phyloP scores from a whole-genome alignment of 371 early-diverging fungal genomes.

The Synchytrium microbalum region DNA sequence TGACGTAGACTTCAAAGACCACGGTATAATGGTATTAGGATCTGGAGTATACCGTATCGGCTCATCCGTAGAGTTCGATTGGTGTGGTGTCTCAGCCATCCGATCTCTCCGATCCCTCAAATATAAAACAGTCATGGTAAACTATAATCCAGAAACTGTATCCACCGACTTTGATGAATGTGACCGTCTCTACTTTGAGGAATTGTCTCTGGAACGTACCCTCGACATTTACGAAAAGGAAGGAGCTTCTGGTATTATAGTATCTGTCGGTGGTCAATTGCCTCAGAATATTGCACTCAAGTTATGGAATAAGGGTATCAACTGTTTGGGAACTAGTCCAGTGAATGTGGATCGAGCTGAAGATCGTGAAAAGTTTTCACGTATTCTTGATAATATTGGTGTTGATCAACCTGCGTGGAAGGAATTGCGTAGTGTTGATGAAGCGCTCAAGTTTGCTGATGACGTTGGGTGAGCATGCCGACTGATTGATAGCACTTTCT shows the following conservation, averaged over 20 bases:
- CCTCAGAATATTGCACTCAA: conserved; percentile 91
- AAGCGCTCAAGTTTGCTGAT: conserved; percentile 73
- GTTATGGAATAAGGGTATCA: conserved; percentile 55
- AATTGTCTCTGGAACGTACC: conserved; percentile 80
- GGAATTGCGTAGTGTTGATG: conserved; percentile 71
- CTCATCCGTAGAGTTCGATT: conserved; percentile 89
- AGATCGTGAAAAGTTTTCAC: conserved; percentile 87
- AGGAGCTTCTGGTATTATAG: conserved; percentile 67
- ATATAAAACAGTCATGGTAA: conserved; percentile 86
- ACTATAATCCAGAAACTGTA: conserved; percentile 96
- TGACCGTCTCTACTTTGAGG: conserved; percentile 91
- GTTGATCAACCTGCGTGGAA: conserved; percentile 94
- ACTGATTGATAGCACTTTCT: too few species aligned
- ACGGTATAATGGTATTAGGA: conserved; percentile 89
- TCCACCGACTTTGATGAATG: conserved; percentile 93
- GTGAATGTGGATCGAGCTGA: conserved; percentile 86
- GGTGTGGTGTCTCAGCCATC: conserved; percentile 81
- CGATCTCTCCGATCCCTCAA: conserved; percentile 70
- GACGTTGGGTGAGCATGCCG: conserved; percentile 45
- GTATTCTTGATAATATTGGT: conserved; percentile 76
- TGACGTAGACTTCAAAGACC: conserved; percentile 76
- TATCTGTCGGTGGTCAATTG: conserved; percentile 85
- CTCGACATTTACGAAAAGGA: conserved; percentile 89
- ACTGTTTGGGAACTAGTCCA: conserved; percentile 84
- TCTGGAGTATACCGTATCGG: conserved; percentile 94